Percentiles rank a stretch among this genome's conserved stretches.
phyloP scores from a whole-genome alignment of 164 flowering plant genomes.

The Nymphaea colorata region DNA sequence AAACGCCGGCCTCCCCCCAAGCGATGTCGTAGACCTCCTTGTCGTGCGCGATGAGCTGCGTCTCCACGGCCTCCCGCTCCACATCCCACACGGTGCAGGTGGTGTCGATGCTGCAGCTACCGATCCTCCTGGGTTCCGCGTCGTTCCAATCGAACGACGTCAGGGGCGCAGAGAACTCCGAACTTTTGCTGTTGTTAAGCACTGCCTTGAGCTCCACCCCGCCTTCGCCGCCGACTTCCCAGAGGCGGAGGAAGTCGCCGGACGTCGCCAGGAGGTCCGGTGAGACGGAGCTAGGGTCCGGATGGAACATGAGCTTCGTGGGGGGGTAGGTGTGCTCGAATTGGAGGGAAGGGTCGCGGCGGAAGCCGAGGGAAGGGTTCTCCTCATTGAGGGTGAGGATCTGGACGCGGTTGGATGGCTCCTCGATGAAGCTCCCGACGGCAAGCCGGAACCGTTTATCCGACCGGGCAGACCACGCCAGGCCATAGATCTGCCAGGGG shows the following conservation, averaged over 20 bases:
- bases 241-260: conserved; percentile 69
- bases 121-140: conserved; percentile 46
- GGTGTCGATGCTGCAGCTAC: conserved; percentile 86
- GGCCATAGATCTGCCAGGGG: conserved; percentile 69
- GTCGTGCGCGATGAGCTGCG: conserved; percentile 91
- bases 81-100: conserved; percentile 95
- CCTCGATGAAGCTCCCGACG: conserved; percentile 71
- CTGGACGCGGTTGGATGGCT: conserved; percentile 58
- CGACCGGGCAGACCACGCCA: conserved; percentile 33
- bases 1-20: conserved; percentile 91
- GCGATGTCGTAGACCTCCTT: conserved; percentile 97
- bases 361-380: conserved; percentile 32
- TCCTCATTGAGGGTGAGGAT: conserved; percentile 40
- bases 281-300: conserved; percentile 14
- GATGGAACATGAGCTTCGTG: conserved; percentile 69
- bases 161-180: conserved; percentile 52
- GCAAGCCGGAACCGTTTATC: conserved; percentile 32
- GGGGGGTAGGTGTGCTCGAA: conserved; percentile 80
- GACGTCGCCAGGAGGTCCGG: conserved; percentile 32
- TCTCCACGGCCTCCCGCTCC: conserved; percentile 64
- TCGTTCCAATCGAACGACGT: conserved; percentile 72
- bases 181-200: conserved; percentile 47
- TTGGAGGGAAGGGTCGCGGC: conserved; percentile 37
- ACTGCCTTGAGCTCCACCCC: conserved; percentile 25
- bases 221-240: conserved; percentile 34